Conservation (phyloP, 2,329 filamentous ascomycete genomes). For the Colletotrichum tropicicola region DNA sequence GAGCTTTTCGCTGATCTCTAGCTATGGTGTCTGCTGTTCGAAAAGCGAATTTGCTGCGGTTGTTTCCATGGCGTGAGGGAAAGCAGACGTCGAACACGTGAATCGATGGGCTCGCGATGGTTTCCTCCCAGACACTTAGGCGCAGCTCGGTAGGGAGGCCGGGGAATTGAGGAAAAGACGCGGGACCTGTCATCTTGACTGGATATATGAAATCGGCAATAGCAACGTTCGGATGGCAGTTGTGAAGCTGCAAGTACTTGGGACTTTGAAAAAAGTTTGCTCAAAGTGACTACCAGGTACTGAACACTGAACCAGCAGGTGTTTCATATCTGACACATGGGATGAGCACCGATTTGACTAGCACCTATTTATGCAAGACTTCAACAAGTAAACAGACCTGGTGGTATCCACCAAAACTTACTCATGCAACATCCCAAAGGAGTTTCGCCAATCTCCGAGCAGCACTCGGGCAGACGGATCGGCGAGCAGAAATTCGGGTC, state of each 20-base stretch:
- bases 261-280: not conserved
- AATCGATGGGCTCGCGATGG: slow-evolving; percentile 31
- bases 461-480: no score
- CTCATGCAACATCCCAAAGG: not conserved
- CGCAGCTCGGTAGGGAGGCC: slow-evolving; percentile 12
- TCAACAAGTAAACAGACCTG: not conserved
- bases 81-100: slow-evolving; percentile 39
- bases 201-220: not conserved
- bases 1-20: not conserved
- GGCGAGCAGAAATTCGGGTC: no score
- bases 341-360: not conserved
- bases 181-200: slow-evolving; percentile 40
- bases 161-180: slow-evolving; percentile 7
- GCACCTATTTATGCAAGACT: not conserved
- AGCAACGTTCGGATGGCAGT: not conserved
- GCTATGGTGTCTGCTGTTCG: not conserved
- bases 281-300: not conserved
- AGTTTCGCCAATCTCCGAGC: no score
- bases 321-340: not conserved
- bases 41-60: not conserved
- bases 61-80: slow-evolving; percentile 31
- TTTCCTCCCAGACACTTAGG: slow-evolving; percentile 12
- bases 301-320: not conserved
- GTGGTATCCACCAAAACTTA: not conserved
- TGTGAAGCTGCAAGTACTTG: not conserved